These are phyloP conservation scores for Stereocaulon alpinum DNA, from an alignment of 495 filamentous ascomycete species.

Conservation along the genomic window DNA sequence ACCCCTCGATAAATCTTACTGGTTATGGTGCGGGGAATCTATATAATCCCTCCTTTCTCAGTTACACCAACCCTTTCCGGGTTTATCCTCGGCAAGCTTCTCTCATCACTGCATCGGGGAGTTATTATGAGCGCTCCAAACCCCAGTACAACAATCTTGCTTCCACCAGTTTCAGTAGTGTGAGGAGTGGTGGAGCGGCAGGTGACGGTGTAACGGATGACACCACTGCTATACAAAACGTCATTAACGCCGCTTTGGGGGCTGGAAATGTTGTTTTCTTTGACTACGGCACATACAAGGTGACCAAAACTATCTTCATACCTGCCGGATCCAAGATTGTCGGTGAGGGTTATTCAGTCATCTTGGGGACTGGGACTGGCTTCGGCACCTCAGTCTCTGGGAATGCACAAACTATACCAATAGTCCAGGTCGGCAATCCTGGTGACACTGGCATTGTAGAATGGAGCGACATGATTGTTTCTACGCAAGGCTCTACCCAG, in stretches of 20 bases:
- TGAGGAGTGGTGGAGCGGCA: slow-evolving; percentile 45
- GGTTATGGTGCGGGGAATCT: slow-evolving; percentile 45
- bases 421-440: slow-evolving; percentile 51
- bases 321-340: slow-evolving; percentile 36
- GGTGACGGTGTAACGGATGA: slow-evolving; percentile 69
- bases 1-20: slow-evolving; percentile 36
- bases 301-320: slow-evolving; percentile 38
- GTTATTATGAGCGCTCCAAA: slow-evolving; percentile 54
- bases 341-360: slow-evolving; percentile 49
- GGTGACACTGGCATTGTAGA: slow-evolving; percentile 45
- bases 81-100: slow-evolving; percentile 30
- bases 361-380: slow-evolving; percentile 47
- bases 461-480: slow-evolving; percentile 51
- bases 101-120: slow-evolving; percentile 29
- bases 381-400: slow-evolving; percentile 41
- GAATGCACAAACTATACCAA: slow-evolving; percentile 45
- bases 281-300: slow-evolving; percentile 38
- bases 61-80: slow-evolving; percentile 28
- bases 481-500: slow-evolving; percentile 43
- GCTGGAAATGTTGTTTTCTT: slow-evolving; percentile 38
- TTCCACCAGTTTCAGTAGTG: slow-evolving; percentile 46
- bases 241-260: slow-evolving; percentile 32
- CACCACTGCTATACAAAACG: slow-evolving; percentile 39
- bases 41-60: slow-evolving; percentile 35
- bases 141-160: slow-evolving; percentile 50